Conservation (phyloP, 192 early-diverging fungal species). For the Backusella circina region DNA sequence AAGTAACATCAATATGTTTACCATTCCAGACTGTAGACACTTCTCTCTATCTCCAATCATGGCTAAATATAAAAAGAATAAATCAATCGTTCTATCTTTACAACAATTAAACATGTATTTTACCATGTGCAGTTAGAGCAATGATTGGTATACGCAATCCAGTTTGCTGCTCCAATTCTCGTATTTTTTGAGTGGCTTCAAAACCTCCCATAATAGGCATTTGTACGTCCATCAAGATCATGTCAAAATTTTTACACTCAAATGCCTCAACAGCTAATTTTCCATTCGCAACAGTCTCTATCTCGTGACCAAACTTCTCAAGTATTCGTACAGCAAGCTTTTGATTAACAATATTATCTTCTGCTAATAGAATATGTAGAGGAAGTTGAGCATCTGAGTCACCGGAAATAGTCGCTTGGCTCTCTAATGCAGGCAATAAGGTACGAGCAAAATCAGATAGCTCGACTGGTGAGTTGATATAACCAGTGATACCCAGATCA, state of each 20-base stretch:
- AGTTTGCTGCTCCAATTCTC: conserved; percentile 50
- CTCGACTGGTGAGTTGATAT: conserved; percentile 62
- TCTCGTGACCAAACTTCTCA: conserved; percentile 74
- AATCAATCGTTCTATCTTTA: background rate
- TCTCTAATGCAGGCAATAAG: conserved; percentile 69
- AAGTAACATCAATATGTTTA: background rate
- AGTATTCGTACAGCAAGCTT: conserved; percentile 73
- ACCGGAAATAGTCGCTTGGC: conserved; percentile 55
- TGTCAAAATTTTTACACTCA: conserved; percentile 49
- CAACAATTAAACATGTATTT: background rate
- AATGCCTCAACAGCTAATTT: conserved; percentile 75
- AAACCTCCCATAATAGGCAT: conserved; percentile 92
- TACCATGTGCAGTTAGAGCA: conserved; percentile 73
- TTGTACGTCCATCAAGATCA: conserved; percentile 87
- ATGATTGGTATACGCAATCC: conserved; percentile 68
- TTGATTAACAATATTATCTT: conserved; percentile 88
- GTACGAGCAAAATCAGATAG: conserved; percentile 64
- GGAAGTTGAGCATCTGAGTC: conserved; percentile 61
- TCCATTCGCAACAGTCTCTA: conserved; percentile 76
- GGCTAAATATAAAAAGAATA: conserved; percentile 38
- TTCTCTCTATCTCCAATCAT: conserved; percentile 89
- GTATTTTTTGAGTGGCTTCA: conserved; percentile 79
- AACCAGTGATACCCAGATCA: conserved; percentile 66
- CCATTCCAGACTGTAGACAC: conserved; percentile 81
- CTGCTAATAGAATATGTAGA: conserved; percentile 75